Evolutionary conservation across 768 basidiomycete genomes (phyloP), one percentile per base, ranked within the genome.

Genomic region (Pulveroboletus sp.): DNA sequence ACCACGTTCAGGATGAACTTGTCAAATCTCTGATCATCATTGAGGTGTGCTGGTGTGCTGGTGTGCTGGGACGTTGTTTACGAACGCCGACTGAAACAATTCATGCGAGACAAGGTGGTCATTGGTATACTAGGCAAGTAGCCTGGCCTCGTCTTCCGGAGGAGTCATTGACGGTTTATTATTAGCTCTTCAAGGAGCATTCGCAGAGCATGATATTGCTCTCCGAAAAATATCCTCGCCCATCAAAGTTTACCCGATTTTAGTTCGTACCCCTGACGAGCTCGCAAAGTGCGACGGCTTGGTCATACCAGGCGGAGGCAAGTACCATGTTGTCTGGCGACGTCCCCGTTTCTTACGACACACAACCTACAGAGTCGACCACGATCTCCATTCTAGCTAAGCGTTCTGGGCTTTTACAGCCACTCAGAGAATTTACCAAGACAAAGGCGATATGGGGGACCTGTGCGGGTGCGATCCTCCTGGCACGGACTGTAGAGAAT

Each of bases 291-390:
- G 93, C 65, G 81, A 89, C 57, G 94, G 86, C 1, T 74, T 98
- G 43, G 83, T 98, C 53, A 91, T 98, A 54, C 95, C 95, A 10
- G 95, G 94, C 7, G 95, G 95, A 72, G 87, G 87, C 81, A 47
- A 46, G 75, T 65, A 9, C 32, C 13, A 28, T 30, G 18, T 48
- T 11, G 28, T 48, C 38, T 27, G 38, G 26, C 14, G 9, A n/a
- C 26, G 2, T 36, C 18, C 41, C 15, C 18, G 7, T 33, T 38
- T 42, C 36, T 55, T 15, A 58, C 37, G 1, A 27, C 38, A 37
- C 7, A 2, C 56, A 1, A 24, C 38, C 37, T 8, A 2, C 57
- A 88, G 95, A 98, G 71, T 93, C 89, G 5, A 97, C 95, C 6
- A 91, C 93, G 3, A 97, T 98, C 53, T 89, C 84, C 1, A 76